A percentile compares a stretch with the other conserved stretches of the same genome.
Conservation (phyloP, 2,329 filamentous ascomycete species). For the Gyromitra esculenta region DNA sequence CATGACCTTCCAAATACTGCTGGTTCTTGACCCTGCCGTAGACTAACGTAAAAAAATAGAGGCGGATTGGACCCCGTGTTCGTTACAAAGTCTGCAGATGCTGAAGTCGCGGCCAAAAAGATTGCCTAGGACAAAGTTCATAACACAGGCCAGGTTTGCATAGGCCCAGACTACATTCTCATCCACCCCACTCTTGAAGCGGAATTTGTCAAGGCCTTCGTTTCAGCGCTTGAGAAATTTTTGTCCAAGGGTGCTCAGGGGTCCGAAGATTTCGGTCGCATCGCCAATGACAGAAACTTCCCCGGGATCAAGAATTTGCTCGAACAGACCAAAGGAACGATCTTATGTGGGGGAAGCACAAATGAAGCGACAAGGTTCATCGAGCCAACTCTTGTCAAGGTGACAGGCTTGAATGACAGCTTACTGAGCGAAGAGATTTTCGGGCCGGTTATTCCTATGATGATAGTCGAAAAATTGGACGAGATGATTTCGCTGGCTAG, state of each 20-base stretch:
- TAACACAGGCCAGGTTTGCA: slow-evolving; percentile 88
- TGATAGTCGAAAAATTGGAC: slow-evolving; percentile 72
- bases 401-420: slow-evolving; percentile 77
- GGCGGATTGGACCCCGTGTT: slow-evolving; percentile 93
- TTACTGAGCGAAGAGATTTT: slow-evolving; percentile 88
- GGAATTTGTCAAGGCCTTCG: slow-evolving; percentile 77
- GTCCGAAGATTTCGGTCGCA: slow-evolving; percentile 80
- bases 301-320: slow-evolving; percentile 87
- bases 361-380: slow-evolving; percentile 85
- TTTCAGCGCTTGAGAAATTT: slow-evolving; percentile 76
- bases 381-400: slow-evolving; percentile 89
- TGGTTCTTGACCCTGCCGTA: background rate
- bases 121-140: slow-evolving; percentile 88
- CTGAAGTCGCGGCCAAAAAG: slow-evolving; percentile 80
- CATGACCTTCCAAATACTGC: slow-evolving; percentile 9
- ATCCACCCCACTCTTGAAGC: slow-evolving; percentile 70
- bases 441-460: slow-evolving; percentile 83
- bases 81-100: slow-evolving; percentile 82
- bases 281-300: slow-evolving; percentile 84
- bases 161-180: slow-evolving; percentile 91
- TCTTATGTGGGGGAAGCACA: slow-evolving; percentile 84
- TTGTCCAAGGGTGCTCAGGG: slow-evolving; percentile 82
- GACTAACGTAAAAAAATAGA: slow-evolving; percentile 34
- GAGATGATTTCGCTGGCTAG: slow-evolving; percentile 86
- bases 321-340: slow-evolving; percentile 82